phyloP scores from a whole-genome alignment of 2,329 filamentous ascomycete genomes.

The Curvularia lunata region DNA sequence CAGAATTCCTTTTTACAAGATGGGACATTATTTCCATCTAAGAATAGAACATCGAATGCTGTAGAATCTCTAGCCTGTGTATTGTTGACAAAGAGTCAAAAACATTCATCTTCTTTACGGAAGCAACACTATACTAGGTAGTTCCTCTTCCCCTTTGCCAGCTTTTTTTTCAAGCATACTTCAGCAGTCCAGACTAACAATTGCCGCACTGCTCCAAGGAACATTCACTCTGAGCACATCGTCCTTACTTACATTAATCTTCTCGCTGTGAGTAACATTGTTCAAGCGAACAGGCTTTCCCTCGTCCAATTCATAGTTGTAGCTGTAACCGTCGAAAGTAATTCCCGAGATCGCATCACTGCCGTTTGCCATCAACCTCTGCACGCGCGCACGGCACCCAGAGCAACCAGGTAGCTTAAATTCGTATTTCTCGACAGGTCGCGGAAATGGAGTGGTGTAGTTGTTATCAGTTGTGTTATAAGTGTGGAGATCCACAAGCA shows the following conservation, averaged over 20 bases:
- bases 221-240: constrained; percentile 2
- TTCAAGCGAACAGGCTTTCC: constrained; percentile 61
- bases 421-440: constrained; percentile 50
- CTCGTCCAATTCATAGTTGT: constrained; percentile 63
- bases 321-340: constrained; percentile 67
- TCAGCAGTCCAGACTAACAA: constrained; percentile 5
- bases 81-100: neutral
- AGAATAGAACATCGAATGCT: neutral
- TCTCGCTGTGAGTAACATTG: constrained; percentile 63
- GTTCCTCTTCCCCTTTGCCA: neutral
- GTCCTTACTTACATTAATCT: constrained; percentile 32
- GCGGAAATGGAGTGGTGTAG: constrained; percentile 25
- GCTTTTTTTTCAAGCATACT: neutral
- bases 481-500: constrained; percentile 63
- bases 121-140: neutral
- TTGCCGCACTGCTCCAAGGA: constrained; percentile 11
- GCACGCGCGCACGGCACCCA: constrained; percentile 45
- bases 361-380: constrained; percentile 64
- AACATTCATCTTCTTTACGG: neutral
- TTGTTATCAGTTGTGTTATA: constrained; percentile 46
- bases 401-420: constrained; percentile 46
- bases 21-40: too few species aligned
- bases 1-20: too few species aligned
- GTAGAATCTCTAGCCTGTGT: neutral
- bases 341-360: constrained; percentile 68